phyloP scores from a whole-genome alignment of 1,284 basidiomycete genomes.

The Cutaneotrichosporon sp. region DNA sequence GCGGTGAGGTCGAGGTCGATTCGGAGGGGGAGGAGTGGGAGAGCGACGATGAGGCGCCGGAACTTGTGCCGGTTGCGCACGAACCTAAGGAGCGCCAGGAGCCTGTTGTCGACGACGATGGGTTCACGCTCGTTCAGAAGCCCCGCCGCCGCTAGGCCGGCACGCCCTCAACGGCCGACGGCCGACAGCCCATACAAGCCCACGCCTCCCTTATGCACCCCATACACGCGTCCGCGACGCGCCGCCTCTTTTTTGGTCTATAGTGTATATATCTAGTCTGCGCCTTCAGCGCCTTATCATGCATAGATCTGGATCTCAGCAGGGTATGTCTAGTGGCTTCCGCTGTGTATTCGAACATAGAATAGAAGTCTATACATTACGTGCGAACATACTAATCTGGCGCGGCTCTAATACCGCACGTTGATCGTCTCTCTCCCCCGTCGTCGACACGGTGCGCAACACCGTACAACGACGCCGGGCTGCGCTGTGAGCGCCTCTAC shows the following conservation, averaged over 20 bases:
- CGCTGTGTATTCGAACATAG: background rate
- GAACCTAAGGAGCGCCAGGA: slow-evolving; percentile 57
- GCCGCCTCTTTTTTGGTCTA: background rate
- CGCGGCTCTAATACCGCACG: background rate
- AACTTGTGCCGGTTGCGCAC: slow-evolving; percentile 55
- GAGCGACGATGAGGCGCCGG: slow-evolving; percentile 59
- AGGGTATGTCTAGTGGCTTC: background rate
- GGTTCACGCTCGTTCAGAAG: slow-evolving; percentile 76
- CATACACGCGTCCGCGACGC: background rate
- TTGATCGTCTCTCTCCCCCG: background rate
- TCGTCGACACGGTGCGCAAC: background rate
- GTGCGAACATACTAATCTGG: background rate
- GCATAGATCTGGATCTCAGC: background rate
- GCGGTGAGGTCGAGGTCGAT: slow-evolving; percentile 50
- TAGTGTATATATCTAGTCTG: background rate
- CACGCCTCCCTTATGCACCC: background rate
- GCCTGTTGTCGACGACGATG: slow-evolving; percentile 79
- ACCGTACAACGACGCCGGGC: background rate
- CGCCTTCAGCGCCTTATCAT: slow-evolving; percentile 2
- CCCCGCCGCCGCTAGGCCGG: slow-evolving; percentile 37
- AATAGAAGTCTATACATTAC: slow-evolving; percentile 9
- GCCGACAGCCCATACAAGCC: background rate
- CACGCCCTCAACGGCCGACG: background rate
- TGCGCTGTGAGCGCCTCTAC: background rate
- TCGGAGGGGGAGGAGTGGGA: slow-evolving; percentile 60